Evolutionary conservation across 139 green algal genomes (phyloP), one percentile per base, ranked within the genome.

Genomic region (Edaphochlamys debaryana): DNA sequence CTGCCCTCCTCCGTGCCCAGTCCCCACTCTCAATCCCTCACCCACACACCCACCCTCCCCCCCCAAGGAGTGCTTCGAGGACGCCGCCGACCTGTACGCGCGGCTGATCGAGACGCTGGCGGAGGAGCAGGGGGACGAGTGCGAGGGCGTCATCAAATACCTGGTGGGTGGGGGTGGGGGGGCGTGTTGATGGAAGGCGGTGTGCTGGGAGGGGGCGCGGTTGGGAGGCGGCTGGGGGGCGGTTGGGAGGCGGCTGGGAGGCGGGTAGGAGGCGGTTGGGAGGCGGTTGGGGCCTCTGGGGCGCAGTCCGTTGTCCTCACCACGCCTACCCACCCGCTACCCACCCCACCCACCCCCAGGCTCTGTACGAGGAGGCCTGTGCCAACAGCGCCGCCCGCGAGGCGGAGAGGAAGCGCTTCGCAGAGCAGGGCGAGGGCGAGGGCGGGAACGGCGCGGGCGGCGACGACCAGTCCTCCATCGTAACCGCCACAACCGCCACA

Each of bases 61-160:
- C 17, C 62, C 13, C 9, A 56, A 80, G 73, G 73, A 29, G 29
- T 36, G 69, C 38, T 25, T 70, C 22, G 73, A 80, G 56, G 73
- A 80, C 37, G 73, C 73, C 5, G 56, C 50, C 13, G 73, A 80
- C 56, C 58, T 80, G 36, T 70, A 69, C 58, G 56, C 58, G 34
- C 73, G 73, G 4, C 56, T 80, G 37, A 41, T 80, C 13, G 73
- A 80, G 73, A 58, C 37, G 8, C 27, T 69, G 27, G 73, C 38
- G 25, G 56, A 69, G 54, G 56, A 69, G 38, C 40, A 42, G 50
- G 73, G 73, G 15, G 56, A 54, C 37, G 73, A 58, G 3, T 41
- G 29, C 3, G 38, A 56, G 56, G n/a, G 38, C 4, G 73, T 69
- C 27, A 20, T 34, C 17, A 56, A 58, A 13, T 80, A 69, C 40